phyloP scores from a whole-genome alignment of 1,139 yeast species.

The Kodamaea suecica region DNA sequence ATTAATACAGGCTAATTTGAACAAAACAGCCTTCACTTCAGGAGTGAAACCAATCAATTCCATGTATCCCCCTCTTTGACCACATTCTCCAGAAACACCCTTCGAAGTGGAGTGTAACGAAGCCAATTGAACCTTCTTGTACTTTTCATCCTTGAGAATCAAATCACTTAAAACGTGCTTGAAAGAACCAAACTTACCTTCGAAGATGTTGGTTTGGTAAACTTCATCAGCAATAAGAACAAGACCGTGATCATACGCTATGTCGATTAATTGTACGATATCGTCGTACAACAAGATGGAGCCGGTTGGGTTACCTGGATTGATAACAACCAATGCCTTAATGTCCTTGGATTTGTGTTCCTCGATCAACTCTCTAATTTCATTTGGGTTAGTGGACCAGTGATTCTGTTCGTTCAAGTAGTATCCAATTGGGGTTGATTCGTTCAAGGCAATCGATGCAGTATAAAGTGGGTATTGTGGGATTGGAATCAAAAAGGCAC shows the following conservation, averaged over 20 bases:
- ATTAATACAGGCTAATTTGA: constrained; percentile 85
- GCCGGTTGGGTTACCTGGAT: constrained; percentile 99
- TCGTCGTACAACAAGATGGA: constrained; percentile 64
- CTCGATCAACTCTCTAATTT: constrained; percentile 55
- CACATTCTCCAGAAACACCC: constrained; percentile 97
- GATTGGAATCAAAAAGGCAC: constrained; percentile 91
- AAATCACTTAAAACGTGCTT: constrained; percentile 65
- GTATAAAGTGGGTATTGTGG: constrained; percentile 98
- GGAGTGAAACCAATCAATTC: constrained; percentile 78
- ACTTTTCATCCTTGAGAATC: constrained; percentile 50
- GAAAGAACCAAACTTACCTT: constrained; percentile 62
- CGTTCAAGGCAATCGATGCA: constrained; percentile 80
- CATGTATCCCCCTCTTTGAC: constrained; percentile 99
- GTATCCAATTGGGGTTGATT: constrained; percentile 84
- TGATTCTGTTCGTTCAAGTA: constrained; percentile 71
- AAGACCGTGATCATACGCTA: constrained; percentile 81
- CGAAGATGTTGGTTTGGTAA: constrained; percentile 86
- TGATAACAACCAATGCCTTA: constrained; percentile 84
- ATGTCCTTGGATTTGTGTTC: constrained; percentile 55
- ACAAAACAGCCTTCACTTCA: constrained; percentile 65
- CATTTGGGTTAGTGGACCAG: constrained; percentile 80
- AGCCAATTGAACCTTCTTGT: constrained; percentile 77
- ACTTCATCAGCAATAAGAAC: constrained; percentile 98
- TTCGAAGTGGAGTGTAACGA: constrained; percentile 94
- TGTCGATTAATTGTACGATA: constrained; percentile 65